Evolutionary conservation across 2,329 filamentous ascomycete genomes (phyloP).

Genomic region (Hymenoscyphus albidus): DNA sequence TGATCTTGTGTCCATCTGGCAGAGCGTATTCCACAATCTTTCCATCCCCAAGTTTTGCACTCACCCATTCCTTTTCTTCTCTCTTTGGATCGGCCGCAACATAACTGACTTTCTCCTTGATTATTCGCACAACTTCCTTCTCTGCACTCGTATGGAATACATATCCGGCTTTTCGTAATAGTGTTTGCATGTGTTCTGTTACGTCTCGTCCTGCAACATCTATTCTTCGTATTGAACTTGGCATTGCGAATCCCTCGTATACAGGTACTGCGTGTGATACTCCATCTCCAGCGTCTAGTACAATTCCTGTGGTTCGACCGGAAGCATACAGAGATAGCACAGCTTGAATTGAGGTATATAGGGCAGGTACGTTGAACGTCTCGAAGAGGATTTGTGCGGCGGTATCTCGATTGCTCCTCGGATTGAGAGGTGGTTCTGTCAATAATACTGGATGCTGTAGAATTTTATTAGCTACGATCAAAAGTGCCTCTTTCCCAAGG

Average conservation of each 20-base stretch:
- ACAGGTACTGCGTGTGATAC: slow-evolving; percentile 97
- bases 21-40: slow-evolving; percentile 84
- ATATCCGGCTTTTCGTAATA: slow-evolving; percentile 87
- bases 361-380: slow-evolving; percentile 94
- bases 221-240: slow-evolving; percentile 89
- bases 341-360: slow-evolving; percentile 96
- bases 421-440: slow-evolving; percentile 94
- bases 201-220: slow-evolving; percentile 95
- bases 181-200: slow-evolving; percentile 87
- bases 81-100: slow-evolving; percentile 85
- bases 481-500: slow-evolving; percentile 1
- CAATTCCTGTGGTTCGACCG: slow-evolving; percentile 91
- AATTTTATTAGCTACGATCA: neutral
- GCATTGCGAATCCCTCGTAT: slow-evolving; percentile 96
- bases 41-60: slow-evolving; percentile 69
- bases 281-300: slow-evolving; percentile 91
- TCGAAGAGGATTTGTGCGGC: slow-evolving; percentile 98
- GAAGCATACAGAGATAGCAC: slow-evolving; percentile 95
- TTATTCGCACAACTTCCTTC: slow-evolving; percentile 96
- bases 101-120: slow-evolving; percentile 94
- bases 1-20: slow-evolving; percentile 90
- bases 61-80: slow-evolving; percentile 95
- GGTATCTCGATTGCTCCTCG: slow-evolving; percentile 89
- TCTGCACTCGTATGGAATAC: slow-evolving; percentile 97
- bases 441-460: slow-evolving; percentile 84